These are phyloP conservation scores for Kalmanozyma brasiliensis DNA, from an alignment of 1,284 basidiomycete species.

Conservation along the genomic window DNA sequence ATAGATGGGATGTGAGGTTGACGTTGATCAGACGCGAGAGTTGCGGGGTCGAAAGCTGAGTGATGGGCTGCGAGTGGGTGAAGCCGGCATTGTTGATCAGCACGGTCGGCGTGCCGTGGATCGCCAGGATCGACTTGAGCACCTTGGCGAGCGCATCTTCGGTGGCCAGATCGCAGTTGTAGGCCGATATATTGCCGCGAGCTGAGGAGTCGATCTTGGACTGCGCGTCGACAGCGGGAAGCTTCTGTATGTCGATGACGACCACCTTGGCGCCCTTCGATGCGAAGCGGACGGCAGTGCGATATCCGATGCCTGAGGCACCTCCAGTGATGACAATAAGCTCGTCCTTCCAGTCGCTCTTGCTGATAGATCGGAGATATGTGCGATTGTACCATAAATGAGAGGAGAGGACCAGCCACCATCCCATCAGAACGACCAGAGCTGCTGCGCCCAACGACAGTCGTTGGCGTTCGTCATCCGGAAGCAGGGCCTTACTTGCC, in stretches of 20 bases:
- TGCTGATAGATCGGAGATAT: constrained; percentile 18
- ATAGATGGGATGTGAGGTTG: constrained; percentile 89
- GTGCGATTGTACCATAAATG: constrained; percentile 37
- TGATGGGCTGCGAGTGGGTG: constrained; percentile 84
- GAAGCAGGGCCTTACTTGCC: not conserved
- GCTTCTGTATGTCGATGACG: constrained; percentile 75
- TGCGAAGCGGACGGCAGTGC: constrained; percentile 84
- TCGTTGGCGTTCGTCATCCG: not conserved
- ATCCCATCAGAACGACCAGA: constrained; percentile 13
- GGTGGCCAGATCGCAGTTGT: constrained; percentile 53
- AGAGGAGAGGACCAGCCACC: constrained; percentile 23
- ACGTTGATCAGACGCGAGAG: constrained; percentile 79
- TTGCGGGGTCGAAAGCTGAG: constrained; percentile 82
- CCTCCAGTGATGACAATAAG: constrained; percentile 70
- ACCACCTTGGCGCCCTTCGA: constrained; percentile 82
- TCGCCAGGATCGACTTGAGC: constrained; percentile 21
- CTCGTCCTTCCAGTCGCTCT: constrained; percentile 35
- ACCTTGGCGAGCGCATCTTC: constrained; percentile 43
- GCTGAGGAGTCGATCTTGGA: not conserved
- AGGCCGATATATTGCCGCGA: constrained; percentile 40
- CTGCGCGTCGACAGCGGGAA: not conserved
- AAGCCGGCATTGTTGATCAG: constrained; percentile 97
- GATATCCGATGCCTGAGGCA: constrained; percentile 85
- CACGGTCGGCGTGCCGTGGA: constrained; percentile 72
- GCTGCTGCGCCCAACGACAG: constrained; percentile 6